Evolutionary conservation across 2,329 filamentous ascomycete species (phyloP).

Genomic region (Aspergillus sp.): DNA sequence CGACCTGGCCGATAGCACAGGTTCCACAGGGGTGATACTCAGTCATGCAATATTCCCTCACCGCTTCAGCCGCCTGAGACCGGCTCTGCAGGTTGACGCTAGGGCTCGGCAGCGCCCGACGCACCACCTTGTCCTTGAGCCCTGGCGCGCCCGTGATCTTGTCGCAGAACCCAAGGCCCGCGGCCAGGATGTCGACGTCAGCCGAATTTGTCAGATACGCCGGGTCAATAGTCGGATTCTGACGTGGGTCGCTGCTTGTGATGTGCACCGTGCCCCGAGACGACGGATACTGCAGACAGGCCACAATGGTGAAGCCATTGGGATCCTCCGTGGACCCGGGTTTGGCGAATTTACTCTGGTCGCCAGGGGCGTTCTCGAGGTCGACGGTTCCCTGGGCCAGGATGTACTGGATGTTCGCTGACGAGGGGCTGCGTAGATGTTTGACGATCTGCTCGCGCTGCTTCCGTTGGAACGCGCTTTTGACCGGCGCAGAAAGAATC

Average conservation of each 20-base stretch:
- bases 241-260: conserved; percentile 7
- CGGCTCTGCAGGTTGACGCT: conserved; percentile 4
- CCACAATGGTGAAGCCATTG: conserved; percentile 10
- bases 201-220: conserved; percentile 10
- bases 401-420: conserved; percentile 3
- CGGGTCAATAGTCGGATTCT: conserved; percentile 10
- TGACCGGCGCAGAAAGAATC: neutral
- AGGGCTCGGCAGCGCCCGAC: conserved; percentile 4
- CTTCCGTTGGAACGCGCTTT: neutral
- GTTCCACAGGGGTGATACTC: conserved; percentile 18
- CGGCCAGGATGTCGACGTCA: conserved; percentile 14
- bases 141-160: conserved; percentile 1
- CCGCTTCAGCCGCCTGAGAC: conserved; percentile 2
- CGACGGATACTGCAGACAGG: conserved; percentile 12
- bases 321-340: neutral
- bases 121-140: conserved; percentile 3
- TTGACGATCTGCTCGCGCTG: neutral
- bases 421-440: neutral
- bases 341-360: conserved; percentile 4
- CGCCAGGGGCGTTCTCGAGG: neutral
- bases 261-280: conserved; percentile 18
- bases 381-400: neutral
- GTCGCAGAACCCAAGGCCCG: conserved; percentile 8
- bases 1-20: conserved; percentile 27
- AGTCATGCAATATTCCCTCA: conserved; percentile 4